Base-by-base conservation (phyloP, 169 alveolate species). In the Eimeria praecox region DNA sequence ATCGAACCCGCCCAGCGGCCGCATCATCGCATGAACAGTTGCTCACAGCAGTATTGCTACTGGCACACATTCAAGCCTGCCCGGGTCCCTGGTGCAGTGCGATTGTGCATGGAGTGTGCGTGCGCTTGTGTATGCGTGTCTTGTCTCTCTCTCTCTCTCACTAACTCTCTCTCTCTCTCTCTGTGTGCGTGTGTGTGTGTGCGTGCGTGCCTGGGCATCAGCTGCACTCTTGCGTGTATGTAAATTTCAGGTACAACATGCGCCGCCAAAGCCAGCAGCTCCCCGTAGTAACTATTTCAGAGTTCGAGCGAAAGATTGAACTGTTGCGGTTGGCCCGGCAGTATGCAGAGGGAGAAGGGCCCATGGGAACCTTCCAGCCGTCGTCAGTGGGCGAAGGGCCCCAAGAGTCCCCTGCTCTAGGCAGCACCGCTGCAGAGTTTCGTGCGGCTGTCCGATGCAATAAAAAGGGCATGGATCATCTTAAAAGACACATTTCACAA, bases 391-490 rank as follows among this genome's bases (percentile, higher is more conserved):
- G 30, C 38, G 46, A 30, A 49, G 73, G 46, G n/a, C 49, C 66
- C 90, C 75, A 30, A 42, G 82, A 46, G 33, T 22, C 38, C 42
- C 69, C 66, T 33, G 66, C 54, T 27, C 44, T 27, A 5, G 44
- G 56, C 10, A 85, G 66, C 14, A 54, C 87, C 59, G 95, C 95
- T 44, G 95, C 95, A 38, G 95, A 46, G 40, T 87, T 87, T 42
- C 83, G 62, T 56, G 93, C 78, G 5, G 93, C 93, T 38, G 93
- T 87, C 35, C 93, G 93, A 44, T 87, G 82, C 93, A 87, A 87
- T 44, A 59, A 22, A 38, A 87, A 87, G 73, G 93, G 93, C 22
- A 87, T 10, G 73, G 82, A 87, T 20, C 93, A 87, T 71, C 42
- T 56, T 20, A 87, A 87, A 83, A 87, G 40, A 62, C 77, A 30